Conservation (phyloP, 306 rosid species). For the Pterocarpus santalinus region DNA sequence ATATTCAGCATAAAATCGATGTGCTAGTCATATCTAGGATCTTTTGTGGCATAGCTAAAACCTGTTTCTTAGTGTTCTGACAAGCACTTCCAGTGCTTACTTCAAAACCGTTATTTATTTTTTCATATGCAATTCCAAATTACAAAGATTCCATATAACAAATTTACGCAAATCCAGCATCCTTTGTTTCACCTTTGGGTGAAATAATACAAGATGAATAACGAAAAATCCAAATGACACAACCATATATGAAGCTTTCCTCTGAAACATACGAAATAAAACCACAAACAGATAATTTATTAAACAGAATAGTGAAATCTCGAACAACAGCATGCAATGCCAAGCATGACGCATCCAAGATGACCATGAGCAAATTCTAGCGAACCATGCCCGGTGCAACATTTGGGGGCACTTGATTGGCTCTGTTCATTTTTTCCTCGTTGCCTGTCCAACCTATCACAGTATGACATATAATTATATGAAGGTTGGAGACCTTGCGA, state of each 20-base stretch:
- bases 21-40: too few species aligned
- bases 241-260: background rate
- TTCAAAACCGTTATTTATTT: too few species aligned
- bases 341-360: background rate
- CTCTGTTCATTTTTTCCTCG: slow-evolving; percentile 31
- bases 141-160: background rate
- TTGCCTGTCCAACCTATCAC: slow-evolving; percentile 41
- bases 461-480: too few species aligned
- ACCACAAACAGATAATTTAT: background rate
- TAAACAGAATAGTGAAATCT: background rate
- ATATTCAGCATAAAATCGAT: too few species aligned
- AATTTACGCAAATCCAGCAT: background rate
- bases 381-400: slow-evolving; percentile 38
- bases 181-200: background rate
- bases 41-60: too few species aligned
- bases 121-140: too few species aligned
- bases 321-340: background rate
- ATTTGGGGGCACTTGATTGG: slow-evolving; percentile 25
- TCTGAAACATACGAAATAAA: background rate
- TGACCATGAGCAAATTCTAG: background rate
- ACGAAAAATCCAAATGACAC: background rate
- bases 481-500: too few species aligned
- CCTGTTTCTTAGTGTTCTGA: too few species aligned
- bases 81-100: too few species aligned
- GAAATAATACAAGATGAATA: background rate